A percentile compares a stretch with the other conserved stretches of the same genome.
These are phyloP conservation scores for Alternaria novae-zelandiae DNA, from an alignment of 2,329 filamentous ascomycete species.

Conservation along the genomic window DNA sequence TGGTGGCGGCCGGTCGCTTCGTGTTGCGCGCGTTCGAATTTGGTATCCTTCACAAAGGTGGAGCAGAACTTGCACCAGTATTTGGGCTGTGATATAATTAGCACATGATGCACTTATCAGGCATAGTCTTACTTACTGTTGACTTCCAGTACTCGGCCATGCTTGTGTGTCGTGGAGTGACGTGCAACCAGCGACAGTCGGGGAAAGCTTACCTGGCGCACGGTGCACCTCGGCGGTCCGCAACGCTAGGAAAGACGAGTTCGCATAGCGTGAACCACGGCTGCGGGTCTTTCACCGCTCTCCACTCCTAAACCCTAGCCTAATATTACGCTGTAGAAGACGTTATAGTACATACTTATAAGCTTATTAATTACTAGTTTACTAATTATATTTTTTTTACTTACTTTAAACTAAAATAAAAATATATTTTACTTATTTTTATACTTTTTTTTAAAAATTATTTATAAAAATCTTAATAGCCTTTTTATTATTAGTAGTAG, in stretches of 20 bases:
- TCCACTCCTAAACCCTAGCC: background rate
- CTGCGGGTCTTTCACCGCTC: background rate
- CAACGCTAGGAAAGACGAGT: background rate
- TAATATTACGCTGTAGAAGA: too few relatives aligned
- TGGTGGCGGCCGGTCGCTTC: constrained; percentile 87
- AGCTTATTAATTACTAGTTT: too few relatives aligned
- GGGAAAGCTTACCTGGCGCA: background rate
- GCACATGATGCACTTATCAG: background rate
- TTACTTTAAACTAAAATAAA: too few relatives aligned
- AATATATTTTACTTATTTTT: too few relatives aligned
- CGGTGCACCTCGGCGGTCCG: constrained; percentile 11
- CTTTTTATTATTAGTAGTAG: too few relatives aligned
- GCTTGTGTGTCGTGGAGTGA: background rate
- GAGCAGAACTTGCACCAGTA: constrained; percentile 99
- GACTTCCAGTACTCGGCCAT: constrained; percentile 99
- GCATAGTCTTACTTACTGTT: constrained; percentile 60
- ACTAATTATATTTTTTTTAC: too few relatives aligned
- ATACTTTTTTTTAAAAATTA: too few relatives aligned
- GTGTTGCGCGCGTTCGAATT: constrained; percentile 87
- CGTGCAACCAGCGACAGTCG: background rate
- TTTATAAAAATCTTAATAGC: too few relatives aligned
- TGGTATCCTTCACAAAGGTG: constrained; percentile 88
- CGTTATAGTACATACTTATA: too few relatives aligned
- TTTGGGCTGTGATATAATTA: constrained; percentile 63
- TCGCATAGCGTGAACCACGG: background rate